Evolutionary conservation across 768 basidiomycete species (phyloP), one percentile per base, ranked within the genome.

Genomic region (Suillus placidus): DNA sequence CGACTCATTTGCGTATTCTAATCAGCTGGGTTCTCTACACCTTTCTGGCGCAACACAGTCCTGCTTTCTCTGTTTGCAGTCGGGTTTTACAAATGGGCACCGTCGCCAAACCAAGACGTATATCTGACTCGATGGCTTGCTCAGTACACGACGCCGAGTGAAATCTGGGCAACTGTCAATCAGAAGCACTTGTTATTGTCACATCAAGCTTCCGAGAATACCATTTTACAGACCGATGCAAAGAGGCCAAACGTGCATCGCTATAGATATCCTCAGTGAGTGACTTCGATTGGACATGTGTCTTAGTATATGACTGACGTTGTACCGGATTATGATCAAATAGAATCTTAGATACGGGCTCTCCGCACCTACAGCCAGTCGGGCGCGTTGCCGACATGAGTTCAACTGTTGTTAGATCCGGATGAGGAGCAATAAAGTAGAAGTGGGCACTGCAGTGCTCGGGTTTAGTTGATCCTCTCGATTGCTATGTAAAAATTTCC

Each of bases 221-320:
- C 82, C 61, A 70, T 87, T 12, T 71, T 87, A 43, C 69, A 81
- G 71, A 68, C 77, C 77, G 72, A 80, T 78, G 70, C 81, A 74
- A 76, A 81, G 76, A 71, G 83, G 79, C 70, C 82, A 60, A 67
- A 66, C 18, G 82, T 90, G 45, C 86, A 87, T 73, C 84, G 90
- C 47, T 88, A 85, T 73, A 83, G 89, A 69, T 90, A 88, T 74
- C 88, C 91, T 62, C 88, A 91, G 92, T 94, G 69, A 76, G 91
- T 32, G 26, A 43, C 14, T 51, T 34, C 38, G 20, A 55, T 55
- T 32, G 10, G 26, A 52, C 54, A n/a, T 30, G 16, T 8, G 32
- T 32, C 26, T 42, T 63, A 37, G 56, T 43, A 64, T 60, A 43
- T 52, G 12, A 13, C 30, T 64, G 38, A 68, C 40, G 20, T 65